Percentiles rank a stretch among this genome's conserved stretches.
phyloP scores from a whole-genome alignment of 1,139 yeast species.

The Saccharomyces hybrid region DNA sequence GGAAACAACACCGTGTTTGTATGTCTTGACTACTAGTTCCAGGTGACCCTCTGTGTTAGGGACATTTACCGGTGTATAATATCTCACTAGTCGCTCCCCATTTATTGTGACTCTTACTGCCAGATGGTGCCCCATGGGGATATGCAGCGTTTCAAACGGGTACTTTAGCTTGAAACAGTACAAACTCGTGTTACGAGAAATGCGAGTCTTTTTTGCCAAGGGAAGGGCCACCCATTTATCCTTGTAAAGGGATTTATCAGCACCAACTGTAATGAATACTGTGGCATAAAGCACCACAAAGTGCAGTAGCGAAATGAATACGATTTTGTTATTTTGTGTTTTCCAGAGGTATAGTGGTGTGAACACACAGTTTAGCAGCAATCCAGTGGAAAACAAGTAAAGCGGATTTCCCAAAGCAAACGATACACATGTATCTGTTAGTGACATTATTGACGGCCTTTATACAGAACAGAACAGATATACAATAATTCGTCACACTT shows the following conservation, averaged over 20 bases:
- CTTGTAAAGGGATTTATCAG: conserved; percentile 41
- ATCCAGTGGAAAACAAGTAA: not conserved
- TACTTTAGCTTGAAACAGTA: conserved; percentile 60
- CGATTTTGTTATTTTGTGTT: not conserved
- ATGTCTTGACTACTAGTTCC: conserved; percentile 67
- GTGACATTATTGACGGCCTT: not conserved
- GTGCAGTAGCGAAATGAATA: not conserved
- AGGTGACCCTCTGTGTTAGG: conserved; percentile 64
- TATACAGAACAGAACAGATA: not conserved
- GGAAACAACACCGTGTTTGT: conserved; percentile 61
- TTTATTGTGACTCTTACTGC: conserved; percentile 47
- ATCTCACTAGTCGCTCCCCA: conserved; percentile 56
- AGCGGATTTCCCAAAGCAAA: not conserved
- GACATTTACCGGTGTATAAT: conserved; percentile 69
- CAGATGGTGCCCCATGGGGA: conserved; percentile 70
- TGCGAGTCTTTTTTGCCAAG: conserved; percentile 60
- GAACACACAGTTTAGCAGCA: not conserved
- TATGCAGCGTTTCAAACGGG: conserved; percentile 52
- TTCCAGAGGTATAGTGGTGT: not conserved
- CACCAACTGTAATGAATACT: conserved; percentile 39
- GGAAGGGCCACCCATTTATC: conserved; percentile 59
- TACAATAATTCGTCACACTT: not conserved
- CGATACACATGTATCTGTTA: not conserved
- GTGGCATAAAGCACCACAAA: conserved; percentile 29
- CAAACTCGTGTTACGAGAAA: conserved; percentile 62